Base-by-base conservation (phyloP, 345 rosid genomes). In the Eucalyptus pauciflora region DNA sequence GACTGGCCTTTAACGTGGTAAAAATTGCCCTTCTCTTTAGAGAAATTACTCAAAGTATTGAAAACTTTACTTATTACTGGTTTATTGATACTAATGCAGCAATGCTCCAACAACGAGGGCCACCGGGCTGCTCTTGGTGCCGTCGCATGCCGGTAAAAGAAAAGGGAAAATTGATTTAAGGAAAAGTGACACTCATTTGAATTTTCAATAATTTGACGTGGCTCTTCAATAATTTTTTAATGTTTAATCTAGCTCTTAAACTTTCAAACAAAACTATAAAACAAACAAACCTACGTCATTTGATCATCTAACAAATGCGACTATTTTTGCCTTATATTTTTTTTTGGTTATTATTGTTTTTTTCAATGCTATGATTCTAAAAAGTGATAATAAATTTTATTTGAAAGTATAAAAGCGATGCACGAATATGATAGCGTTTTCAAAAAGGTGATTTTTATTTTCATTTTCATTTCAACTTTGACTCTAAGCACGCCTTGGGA, bases 191-290 rank as follows among this genome's bases (percentile, higher is more conserved):
- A 11, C 16, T 3, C 14, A 7, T 7, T 14, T 14, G 41, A 64
- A 64, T 2, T 62, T 29, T 62, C 3, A 64, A 64, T 64, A 8
- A 7, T 64, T 64, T 15, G 33, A 64, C 0, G 5, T 64, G 41
- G 5, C 5, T 6, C 5, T 7, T 15, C 1, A n/a, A 8, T 6
- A 7, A n/a, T n/a, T 13, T 7, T 4, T 64, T 7, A n/a, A 64
- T 0, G 10, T n/a, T 14, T 15, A 14, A n/a, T n/a, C 6, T n/a
- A 64, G 16, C 7, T 3, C 25, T 24, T 20, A 20, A 54, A 54
- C 10, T 52, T 20, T 52, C 7, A 17, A 52, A 18, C 10, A 33
- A 24, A 20, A 18, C 7, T 52, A 52, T 20, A 52, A 7, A 20
- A 52, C 58, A 52, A 52, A 52, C 10, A 52, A 52, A 18, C 25